Percentiles rank a stretch among this genome's conserved stretches.
These are phyloP conservation scores for Tetrapisispora namnaoensis DNA, from an alignment of 805 yeast species.

Conservation along the genomic window DNA sequence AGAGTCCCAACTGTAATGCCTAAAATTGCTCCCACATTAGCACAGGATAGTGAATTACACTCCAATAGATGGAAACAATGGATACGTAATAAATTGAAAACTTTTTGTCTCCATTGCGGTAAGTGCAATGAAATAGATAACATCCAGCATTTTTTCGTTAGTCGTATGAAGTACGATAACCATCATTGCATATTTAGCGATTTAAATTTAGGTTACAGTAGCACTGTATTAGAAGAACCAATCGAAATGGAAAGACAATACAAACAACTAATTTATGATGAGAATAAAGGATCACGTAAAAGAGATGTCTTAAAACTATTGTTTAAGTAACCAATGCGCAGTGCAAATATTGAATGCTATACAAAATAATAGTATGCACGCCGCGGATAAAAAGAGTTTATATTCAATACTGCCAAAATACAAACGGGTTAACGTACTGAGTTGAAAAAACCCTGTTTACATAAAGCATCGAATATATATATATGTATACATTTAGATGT, in stretches of 20 bases:
- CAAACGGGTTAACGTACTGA: no score
- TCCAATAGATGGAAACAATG: background rate
- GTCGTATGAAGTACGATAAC: background rate
- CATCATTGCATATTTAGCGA: slow-evolving; percentile 1
- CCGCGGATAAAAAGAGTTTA: no score
- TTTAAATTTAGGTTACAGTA: background rate
- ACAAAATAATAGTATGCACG: no score
- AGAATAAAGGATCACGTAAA: slow-evolving; percentile 10
- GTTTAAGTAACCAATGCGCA: slow-evolving; percentile 3
- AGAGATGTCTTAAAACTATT: slow-evolving; percentile 11
- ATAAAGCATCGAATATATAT: no score
- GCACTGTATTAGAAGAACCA: background rate
- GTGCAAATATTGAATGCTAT: no score
- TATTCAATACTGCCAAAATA: no score
- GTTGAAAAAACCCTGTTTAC: no score
- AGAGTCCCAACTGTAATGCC: background rate
- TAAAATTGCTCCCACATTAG: no score
- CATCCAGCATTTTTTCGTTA: background rate
- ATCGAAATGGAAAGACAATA: background rate
- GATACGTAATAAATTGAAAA: background rate
- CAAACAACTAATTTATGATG: slow-evolving; percentile 9
- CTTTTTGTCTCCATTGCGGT: background rate
- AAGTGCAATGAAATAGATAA: background rate
- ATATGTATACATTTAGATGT: no score
- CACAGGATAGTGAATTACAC: background rate